Evolutionary conservation across 768 basidiomycete species (phyloP), one percentile per base, ranked within the genome.

Genomic region (Rubroboletus satanas): DNA sequence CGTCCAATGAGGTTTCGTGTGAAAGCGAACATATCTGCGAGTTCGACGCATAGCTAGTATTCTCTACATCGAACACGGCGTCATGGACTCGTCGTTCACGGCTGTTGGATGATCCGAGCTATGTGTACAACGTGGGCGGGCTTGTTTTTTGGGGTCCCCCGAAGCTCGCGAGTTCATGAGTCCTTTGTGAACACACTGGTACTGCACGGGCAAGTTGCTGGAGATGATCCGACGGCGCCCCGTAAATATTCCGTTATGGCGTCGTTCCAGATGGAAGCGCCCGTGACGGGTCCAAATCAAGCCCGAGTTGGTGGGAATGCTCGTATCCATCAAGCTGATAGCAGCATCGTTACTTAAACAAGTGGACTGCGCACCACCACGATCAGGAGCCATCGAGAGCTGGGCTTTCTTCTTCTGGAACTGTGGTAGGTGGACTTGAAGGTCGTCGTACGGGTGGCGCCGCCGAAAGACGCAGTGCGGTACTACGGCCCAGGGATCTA

Each of bases 1-100:
- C 21, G 18, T 42, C 60, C 60, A 59, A 62, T 61, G 35, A 62
- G 23, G 47, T 45, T 5, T 37, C 23, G 42, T 18, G 31, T n/a
- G 45, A 31, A 31, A 45, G 17, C 11, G 11, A 18, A 10, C n/a
- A 37, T 9, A 15, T 36, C 6, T 0, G 35, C 35, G 5, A 35
- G 35, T 35, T 15, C 35, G 35, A 35, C 35, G 21, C 21, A 2
- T 21, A 21, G 2, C 21, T 2, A 21, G 21, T 21, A 36, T 7
- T 36, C 18, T 31, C 45, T 31, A 45, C 10, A 14, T 6, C 14
- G 45, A 45, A 31, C n/a, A 21, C 1, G 7, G n/a, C 14, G 8
- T 21, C 14, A 15, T 17, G 4, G 17, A 11, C 23, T 7, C 46
- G 23, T 47, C 21, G 32, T 17, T 23, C 18, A 15, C 7, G 45